A percentile compares a stretch with the other conserved stretches of the same genome.
Evolutionary conservation across 163 green algal species (phyloP).

Genomic region (Coccomyxa subellipsoidea): DNA sequence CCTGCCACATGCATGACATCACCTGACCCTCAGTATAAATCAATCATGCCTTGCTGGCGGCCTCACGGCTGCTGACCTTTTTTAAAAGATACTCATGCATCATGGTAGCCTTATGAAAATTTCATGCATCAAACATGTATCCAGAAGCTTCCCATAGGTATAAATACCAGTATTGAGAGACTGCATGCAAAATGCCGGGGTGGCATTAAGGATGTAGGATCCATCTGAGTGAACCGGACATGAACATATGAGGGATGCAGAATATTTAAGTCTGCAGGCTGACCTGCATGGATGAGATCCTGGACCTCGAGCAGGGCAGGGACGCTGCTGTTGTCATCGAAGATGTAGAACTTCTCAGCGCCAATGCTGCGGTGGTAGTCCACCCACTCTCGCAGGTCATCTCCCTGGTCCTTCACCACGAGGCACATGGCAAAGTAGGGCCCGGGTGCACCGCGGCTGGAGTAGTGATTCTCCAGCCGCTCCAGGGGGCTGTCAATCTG

Average conservation of each 20-base stretch:
- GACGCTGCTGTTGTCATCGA: slow-evolving; percentile 34
- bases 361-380: slow-evolving; percentile 44
- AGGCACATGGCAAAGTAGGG: slow-evolving; percentile 48
- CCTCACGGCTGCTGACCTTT: no score
- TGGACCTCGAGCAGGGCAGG: slow-evolving; percentile 21
- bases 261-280: neutral
- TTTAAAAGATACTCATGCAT: no score
- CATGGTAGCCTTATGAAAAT: no score
- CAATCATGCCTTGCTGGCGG: no score
- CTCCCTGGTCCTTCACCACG: slow-evolving; percentile 44
- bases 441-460: neutral
- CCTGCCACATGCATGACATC: slow-evolving; percentile 15
- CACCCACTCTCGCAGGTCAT: slow-evolving; percentile 53
- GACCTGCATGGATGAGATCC: neutral
- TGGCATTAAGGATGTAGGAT: no score
- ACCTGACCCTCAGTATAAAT: no score
- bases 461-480: neutral
- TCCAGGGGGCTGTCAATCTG: neutral
- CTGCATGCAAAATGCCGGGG: no score
- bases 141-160: no score
- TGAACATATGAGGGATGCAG: neutral
- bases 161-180: no score
- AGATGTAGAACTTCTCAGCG: slow-evolving; percentile 41
- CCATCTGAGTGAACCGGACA: no score
- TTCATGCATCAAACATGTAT: no score